Percentiles rank a stretch among this genome's conserved stretches.
Conservation (phyloP, 2,329 filamentous ascomycete species). For the Pseudocercospora musae region DNA sequence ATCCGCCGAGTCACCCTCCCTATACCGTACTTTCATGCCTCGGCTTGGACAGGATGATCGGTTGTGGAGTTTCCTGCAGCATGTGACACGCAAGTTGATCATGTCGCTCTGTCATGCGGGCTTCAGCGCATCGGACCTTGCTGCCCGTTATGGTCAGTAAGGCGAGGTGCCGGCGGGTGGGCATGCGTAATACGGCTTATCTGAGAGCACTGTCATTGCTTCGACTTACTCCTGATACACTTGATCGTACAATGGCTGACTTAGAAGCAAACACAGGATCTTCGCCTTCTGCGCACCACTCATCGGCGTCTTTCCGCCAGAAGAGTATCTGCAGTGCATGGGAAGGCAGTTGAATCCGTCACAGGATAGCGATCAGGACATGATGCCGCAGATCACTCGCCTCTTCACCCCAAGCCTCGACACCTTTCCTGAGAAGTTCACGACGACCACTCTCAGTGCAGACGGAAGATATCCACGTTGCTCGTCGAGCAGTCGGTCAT, state of each 20-base stretch:
- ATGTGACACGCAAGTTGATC: slow-evolving; percentile 22
- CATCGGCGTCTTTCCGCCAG: slow-evolving; percentile 48
- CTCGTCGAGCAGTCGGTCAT: no score
- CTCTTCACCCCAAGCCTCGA: slow-evolving; percentile 10
- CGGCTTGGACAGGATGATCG: slow-evolving; percentile 35
- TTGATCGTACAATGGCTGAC: slow-evolving; percentile 1
- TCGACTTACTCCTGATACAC: background rate
- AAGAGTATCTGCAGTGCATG: slow-evolving; percentile 45
- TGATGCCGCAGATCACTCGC: slow-evolving; percentile 7
- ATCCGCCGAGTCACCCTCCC: slow-evolving; percentile 37
- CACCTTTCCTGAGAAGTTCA: slow-evolving; percentile 14
- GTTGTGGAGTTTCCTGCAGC: slow-evolving; percentile 38
- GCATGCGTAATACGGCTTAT: slow-evolving; percentile 40
- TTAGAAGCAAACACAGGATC: slow-evolving; percentile 34
- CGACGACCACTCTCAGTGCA: slow-evolving; percentile 16
- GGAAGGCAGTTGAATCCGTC: slow-evolving; percentile 45
- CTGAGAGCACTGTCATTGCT: slow-evolving; percentile 26
- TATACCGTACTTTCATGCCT: slow-evolving; percentile 35
- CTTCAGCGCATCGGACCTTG: slow-evolving; percentile 34
- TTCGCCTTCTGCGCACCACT: slow-evolving; percentile 45
- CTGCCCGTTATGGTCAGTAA: slow-evolving; percentile 36
- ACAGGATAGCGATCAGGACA: slow-evolving; percentile 2
- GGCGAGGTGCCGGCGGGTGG: slow-evolving; percentile 37
- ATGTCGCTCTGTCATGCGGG: slow-evolving; percentile 30
- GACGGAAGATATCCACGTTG: background rate